Conservation (phyloP, 192 early-diverging fungal genomes). For the Blastocladiella britannica region DNA sequence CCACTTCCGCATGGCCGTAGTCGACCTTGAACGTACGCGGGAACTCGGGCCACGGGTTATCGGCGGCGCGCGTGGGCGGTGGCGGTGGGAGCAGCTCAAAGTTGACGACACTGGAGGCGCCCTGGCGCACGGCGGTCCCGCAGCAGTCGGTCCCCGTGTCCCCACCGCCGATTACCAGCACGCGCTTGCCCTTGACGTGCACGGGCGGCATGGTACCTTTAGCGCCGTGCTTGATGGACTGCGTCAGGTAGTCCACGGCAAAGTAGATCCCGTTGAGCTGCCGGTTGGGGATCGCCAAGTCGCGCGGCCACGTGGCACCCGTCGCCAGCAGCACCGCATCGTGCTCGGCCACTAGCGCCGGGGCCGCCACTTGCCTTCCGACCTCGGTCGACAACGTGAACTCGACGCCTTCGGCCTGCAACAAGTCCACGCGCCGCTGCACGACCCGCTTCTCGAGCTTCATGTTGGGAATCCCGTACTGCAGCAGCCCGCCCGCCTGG, state of each 20-base stretch:
- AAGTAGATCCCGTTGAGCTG: conserved; percentile 81
- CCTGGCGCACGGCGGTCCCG: conserved; percentile 78
- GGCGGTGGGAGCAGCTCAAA: conserved; percentile 96
- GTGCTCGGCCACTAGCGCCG: conserved; percentile 36
- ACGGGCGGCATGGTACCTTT: conserved; percentile 47
- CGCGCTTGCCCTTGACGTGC: conserved; percentile 73
- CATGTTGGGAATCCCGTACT: conserved; percentile 99
- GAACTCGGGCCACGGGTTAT: conserved; percentile 98
- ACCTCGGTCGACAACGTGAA: conserved; percentile 79
- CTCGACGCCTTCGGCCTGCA: conserved; percentile 80
- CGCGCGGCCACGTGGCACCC: conserved; percentile 95
- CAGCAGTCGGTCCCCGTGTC: conserved; percentile 96
- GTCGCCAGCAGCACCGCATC: conserved; percentile 76
- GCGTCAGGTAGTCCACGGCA: conserved; percentile 93
- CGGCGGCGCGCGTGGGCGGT: conserved; percentile 49
- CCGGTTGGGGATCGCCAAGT: conserved; percentile 72
- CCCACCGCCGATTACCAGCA: conserved; percentile 95
- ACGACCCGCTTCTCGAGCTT: conserved; percentile 95
- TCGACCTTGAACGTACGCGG: conserved; percentile 87
- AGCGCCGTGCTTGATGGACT: conserved; percentile 68
- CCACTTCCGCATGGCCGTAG: conserved; percentile 88
- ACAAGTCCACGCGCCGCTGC: conserved; percentile 77
- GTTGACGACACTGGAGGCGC: conserved; percentile 73
- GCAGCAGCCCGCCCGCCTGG: conserved; percentile 80
- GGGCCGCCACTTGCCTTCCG: conserved; percentile 58